Evolutionary conservation across 495 filamentous ascomycete species (phyloP).

Genomic region (Trichoderma erinaceum): DNA sequence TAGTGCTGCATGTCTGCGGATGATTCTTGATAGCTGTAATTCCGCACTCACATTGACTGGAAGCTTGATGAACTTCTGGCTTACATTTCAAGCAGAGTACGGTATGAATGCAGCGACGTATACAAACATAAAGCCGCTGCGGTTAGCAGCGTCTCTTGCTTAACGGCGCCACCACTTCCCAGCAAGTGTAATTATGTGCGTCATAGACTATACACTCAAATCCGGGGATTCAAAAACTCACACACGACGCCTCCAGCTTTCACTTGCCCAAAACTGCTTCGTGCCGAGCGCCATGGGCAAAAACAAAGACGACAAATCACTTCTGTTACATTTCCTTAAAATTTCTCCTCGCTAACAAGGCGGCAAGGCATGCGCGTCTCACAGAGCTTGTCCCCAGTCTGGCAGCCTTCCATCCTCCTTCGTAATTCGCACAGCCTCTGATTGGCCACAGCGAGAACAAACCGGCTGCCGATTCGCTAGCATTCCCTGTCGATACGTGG

Average conservation of each 20-base stretch:
- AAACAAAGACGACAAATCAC: not conserved
- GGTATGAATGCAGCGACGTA: too few relatives aligned
- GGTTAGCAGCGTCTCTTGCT: too few relatives aligned
- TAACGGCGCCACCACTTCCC: too few relatives aligned
- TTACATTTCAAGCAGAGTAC: too few relatives aligned
- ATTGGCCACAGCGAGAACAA: constrained; percentile 11
- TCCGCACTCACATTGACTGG: too few relatives aligned
- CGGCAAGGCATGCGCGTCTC: constrained; percentile 12
- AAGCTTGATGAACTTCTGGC: too few relatives aligned
- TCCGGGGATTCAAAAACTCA: not conserved
- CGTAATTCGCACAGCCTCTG: not conserved
- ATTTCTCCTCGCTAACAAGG: not conserved
- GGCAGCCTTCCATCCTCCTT: not conserved
- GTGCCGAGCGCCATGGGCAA: not conserved
- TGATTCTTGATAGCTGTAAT: too few relatives aligned
- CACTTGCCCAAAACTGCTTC: not conserved
- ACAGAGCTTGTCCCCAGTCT: not conserved
- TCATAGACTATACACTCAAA: not conserved
- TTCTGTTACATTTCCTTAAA: not conserved
- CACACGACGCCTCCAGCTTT: not conserved
- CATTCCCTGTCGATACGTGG: not conserved
- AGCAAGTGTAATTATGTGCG: not conserved
- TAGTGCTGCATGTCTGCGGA: too few relatives aligned
- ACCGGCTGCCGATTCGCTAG: constrained; percentile 6
- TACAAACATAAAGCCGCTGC: too few relatives aligned